Evolutionary conservation across 352 stramenopile genomes (phyloP).

Genomic region (Phytophthora syringae): DNA sequence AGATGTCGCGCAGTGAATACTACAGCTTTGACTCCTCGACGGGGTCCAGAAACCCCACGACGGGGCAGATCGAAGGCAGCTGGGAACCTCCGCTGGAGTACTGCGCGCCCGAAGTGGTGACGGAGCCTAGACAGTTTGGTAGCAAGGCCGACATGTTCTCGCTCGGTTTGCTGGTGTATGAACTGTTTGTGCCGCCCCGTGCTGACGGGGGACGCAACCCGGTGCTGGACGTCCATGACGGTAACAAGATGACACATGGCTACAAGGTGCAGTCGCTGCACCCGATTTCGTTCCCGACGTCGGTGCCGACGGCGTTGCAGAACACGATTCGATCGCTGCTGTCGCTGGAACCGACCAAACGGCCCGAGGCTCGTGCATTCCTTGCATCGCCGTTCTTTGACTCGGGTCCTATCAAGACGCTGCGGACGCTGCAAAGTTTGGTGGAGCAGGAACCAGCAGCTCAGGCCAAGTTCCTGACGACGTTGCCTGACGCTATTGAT

Average conservation of each 20-base stretch:
- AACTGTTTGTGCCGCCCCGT: constrained; percentile 83
- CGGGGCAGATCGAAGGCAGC: constrained; percentile 62
- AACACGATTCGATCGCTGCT: constrained; percentile 87
- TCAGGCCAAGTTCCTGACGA: constrained; percentile 84
- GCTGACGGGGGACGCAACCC: constrained; percentile 83
- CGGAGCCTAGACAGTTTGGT: constrained; percentile 81
- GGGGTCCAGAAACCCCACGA: constrained; percentile 56
- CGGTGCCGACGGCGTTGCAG: constrained; percentile 80
- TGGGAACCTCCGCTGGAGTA: constrained; percentile 90
- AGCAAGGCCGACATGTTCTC: constrained; percentile 89
- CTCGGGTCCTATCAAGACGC: constrained; percentile 84
- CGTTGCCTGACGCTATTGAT: constrained; percentile 73
- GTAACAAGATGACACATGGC: constrained; percentile 89
- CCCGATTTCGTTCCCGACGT: constrained; percentile 80
- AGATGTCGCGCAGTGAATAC: constrained; percentile 87
- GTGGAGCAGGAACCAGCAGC: constrained; percentile 84
- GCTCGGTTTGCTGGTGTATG: constrained; percentile 83
- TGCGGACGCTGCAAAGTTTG: constrained; percentile 79
- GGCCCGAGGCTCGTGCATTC: constrained; percentile 74
- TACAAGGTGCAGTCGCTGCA: constrained; percentile 92
- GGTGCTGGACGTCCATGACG: constrained; percentile 83
- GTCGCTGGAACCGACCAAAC: constrained; percentile 64
- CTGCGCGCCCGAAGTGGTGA: constrained; percentile 85
- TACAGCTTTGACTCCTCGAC: constrained; percentile 69
- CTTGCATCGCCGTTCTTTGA: constrained; percentile 89